Evolutionary conservation across 2,329 filamentous ascomycete genomes (phyloP), one percentile per base, ranked within the genome.

Genomic region (Pyricularia grisea): DNA sequence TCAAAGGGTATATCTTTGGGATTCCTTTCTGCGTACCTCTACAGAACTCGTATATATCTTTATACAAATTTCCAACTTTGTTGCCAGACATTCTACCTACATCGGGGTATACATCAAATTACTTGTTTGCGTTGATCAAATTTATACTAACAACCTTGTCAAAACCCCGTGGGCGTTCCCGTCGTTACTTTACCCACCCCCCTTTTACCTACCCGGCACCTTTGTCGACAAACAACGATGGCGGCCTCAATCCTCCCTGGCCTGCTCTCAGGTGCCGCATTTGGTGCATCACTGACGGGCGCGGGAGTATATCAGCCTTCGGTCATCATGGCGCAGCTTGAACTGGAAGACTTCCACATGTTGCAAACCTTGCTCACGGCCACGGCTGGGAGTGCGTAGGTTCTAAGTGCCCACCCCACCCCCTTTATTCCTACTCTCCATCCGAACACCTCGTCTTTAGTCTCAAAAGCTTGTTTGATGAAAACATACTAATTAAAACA

Each of bases 331-430:
- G 78, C 81, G 10, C 89, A 91, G 78, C 83, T 91, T 78, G 81
- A 80, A 28, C 79, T 90, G 65, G 77, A 83, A 66, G 84, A 89
- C 74, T 90, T 85, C 77, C 87, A 88, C 75, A 91, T 91, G 88
- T 75, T 89, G 33, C 84, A 90, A 76, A 82, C 83, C 11, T 91
- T 91, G 73, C 77, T 91, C 4, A 82, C 85, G 1, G 89, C 88
- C 3, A 86, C 86, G 11, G 88, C 85, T 30, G 83, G 33, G 72
- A 90, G 86, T 77, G 84, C 85, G 86, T 89, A 81, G 76, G 87
- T 79, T 42, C 69, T 66, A 20, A 9, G 42, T 23, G 60, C 6
- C 71, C 61, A 58, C 33, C 6, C 71, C 61, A 58, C 33, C 14
- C 33, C 33, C 14, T 14, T 36, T 33, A 31, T 71, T 28, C 36